These are phyloP conservation scores for Bryopsis sp. DNA, from an alignment of 139 green algal species.

Conservation along the genomic window DNA sequence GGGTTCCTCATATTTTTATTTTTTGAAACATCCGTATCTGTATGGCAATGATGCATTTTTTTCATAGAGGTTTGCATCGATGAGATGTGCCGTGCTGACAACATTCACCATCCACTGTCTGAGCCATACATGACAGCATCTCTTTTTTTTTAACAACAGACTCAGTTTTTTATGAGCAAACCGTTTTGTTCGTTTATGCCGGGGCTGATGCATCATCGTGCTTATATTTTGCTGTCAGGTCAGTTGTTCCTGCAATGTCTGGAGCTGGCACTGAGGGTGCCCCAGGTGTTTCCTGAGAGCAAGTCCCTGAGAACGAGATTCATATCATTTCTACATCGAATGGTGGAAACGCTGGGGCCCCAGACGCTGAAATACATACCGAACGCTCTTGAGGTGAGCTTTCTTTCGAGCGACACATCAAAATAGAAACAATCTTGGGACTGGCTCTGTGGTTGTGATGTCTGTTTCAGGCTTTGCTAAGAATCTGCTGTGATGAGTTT, in stretches of 20 bases:
- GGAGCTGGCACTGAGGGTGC: constrained; percentile 41
- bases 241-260: constrained; percentile 37
- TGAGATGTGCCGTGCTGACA: no score
- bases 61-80: no score
- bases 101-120: background rate
- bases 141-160: background rate
- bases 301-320: constrained; percentile 57
- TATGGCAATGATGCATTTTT: no score
- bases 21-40: no score
- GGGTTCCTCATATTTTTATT: no score
- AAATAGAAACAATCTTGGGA: no score
- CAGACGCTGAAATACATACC: constrained; percentile 48
- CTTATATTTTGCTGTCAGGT: constrained; percentile 14
- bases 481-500: no score
- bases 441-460: no score
- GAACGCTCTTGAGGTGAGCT: constrained; percentile 36
- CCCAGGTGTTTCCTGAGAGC: constrained; percentile 33
- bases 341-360: constrained; percentile 65
- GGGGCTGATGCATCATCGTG: no score
- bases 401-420: no score
- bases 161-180: background rate
- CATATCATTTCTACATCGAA: constrained; percentile 69
- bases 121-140: background rate
- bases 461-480: no score
- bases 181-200: background rate